phyloP scores from a whole-genome alignment of 2,329 filamentous ascomycete genomes.

The Aspergillus quadrilineatus region DNA sequence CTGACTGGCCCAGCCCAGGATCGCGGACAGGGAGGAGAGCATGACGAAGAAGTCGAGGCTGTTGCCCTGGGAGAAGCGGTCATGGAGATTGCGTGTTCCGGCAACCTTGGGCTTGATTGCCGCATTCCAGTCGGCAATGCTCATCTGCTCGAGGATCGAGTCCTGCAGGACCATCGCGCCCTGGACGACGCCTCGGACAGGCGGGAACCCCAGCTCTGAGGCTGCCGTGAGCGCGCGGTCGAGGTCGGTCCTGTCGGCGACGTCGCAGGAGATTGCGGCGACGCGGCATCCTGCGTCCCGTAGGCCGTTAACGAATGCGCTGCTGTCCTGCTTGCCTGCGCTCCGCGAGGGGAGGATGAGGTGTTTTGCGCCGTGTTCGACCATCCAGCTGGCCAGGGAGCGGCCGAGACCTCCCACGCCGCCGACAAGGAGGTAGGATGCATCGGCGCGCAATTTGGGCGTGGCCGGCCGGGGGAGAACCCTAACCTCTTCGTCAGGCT shows the following conservation, averaged over 20 bases:
- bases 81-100: conserved; percentile 40
- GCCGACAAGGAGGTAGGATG: conserved; percentile 20
- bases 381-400: conserved; percentile 12
- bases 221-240: neutral
- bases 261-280: neutral
- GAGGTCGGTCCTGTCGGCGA: neutral
- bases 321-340: neutral
- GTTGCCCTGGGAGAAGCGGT: conserved; percentile 20
- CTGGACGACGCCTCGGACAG: conserved; percentile 36
- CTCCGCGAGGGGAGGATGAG: conserved; percentile 3
- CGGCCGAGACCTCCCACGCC: conserved; percentile 20
- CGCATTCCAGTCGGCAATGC: conserved; percentile 37
- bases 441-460: neutral
- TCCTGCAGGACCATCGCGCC: conserved; percentile 28
- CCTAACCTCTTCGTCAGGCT: neutral
- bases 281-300: neutral
- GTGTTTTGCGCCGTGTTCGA: conserved; percentile 15
- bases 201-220: neutral
- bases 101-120: conserved; percentile 43
- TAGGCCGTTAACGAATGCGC: neutral
- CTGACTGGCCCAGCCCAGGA: conserved; percentile 49
- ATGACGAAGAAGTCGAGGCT: conserved; percentile 46
- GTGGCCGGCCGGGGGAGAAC: neutral
- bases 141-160: conserved; percentile 42
- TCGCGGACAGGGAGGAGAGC: conserved; percentile 42